These are phyloP conservation scores for Ramularia endophylla DNA, from an alignment of 2,329 filamentous ascomycete genomes.

Conservation along the genomic window DNA sequence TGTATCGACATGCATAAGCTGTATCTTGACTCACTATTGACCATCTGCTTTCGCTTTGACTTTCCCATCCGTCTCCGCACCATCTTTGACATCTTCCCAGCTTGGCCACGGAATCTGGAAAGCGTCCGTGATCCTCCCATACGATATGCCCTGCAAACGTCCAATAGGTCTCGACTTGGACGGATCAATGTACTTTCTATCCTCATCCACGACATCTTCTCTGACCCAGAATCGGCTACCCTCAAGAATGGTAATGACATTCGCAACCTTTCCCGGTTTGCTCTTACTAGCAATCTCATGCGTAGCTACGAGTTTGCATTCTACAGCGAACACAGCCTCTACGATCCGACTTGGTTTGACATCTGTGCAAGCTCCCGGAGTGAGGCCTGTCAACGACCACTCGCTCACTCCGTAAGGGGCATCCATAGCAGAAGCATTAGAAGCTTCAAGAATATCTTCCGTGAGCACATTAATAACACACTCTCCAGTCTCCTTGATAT, in stretches of 20 bases:
- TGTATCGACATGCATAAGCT: no score
- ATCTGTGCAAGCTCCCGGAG: constrained; percentile 55
- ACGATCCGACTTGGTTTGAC: constrained; percentile 65
- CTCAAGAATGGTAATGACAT: constrained; percentile 54
- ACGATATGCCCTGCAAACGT: constrained; percentile 76
- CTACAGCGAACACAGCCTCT: constrained; percentile 73
- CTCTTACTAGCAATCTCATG: constrained; percentile 67
- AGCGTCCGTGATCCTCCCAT: constrained; percentile 61
- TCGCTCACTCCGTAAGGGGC: constrained; percentile 67
- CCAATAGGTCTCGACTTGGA: constrained; percentile 63
- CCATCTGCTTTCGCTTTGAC: constrained; percentile 39
- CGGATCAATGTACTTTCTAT: constrained; percentile 65
- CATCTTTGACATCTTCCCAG: constrained; percentile 37
- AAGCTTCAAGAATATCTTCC: constrained; percentile 18
- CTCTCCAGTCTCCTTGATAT: constrained; percentile 22
- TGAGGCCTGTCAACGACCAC: constrained; percentile 69
- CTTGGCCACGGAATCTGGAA: constrained; percentile 61
- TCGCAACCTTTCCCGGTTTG: constrained; percentile 62
- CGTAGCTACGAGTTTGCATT: constrained; percentile 36
- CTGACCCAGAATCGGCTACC: constrained; percentile 79
- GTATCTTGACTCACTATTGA: no score
- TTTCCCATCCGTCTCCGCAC: constrained; percentile 47
- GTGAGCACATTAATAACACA: constrained; percentile 20
- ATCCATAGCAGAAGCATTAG: constrained; percentile 65
- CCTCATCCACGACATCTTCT: constrained; percentile 75